Percentiles rank a stretch among this genome's conserved stretches.
These are phyloP conservation scores for Macrophomina phaseolina DNA, from an alignment of 2,329 filamentous ascomycete species.

Conservation along the genomic window DNA sequence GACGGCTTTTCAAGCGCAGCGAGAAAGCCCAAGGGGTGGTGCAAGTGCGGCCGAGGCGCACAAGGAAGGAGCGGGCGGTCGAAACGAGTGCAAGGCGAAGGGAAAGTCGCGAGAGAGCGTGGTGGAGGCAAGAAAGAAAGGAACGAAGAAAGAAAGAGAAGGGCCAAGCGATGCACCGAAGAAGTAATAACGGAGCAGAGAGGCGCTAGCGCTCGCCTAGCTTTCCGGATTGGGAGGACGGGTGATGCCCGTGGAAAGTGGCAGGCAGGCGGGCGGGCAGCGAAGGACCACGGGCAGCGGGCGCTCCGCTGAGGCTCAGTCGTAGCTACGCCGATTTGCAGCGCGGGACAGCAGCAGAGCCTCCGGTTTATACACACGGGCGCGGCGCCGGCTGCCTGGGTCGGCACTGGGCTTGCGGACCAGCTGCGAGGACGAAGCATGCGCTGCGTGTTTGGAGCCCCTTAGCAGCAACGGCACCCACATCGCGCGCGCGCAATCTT, in stretches of 20 bases:
- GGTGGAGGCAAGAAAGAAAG: not conserved
- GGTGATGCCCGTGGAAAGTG: not conserved
- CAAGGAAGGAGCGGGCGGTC: not conserved
- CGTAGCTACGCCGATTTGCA: not conserved
- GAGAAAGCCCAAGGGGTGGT: constrained; percentile 3
- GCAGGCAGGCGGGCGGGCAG: not conserved
- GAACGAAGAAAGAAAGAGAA: not conserved
- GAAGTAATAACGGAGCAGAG: constrained; percentile 3
- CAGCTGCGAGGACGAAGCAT: constrained; percentile 17
- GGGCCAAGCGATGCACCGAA: not conserved
- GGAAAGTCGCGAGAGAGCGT: constrained; percentile 5
- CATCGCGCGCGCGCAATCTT: not conserved
- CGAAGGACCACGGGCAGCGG: not conserved
- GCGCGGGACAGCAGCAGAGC: not conserved
- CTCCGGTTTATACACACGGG: constrained; percentile 14
- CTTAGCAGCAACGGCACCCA: constrained; percentile 2
- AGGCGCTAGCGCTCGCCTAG: constrained; percentile 15
- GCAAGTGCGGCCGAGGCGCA: constrained; percentile 10
- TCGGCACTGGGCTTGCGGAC: constrained; percentile 15
- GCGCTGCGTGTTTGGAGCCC: constrained; percentile 18
- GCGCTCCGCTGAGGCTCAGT: constrained; percentile 1
- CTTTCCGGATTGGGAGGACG: constrained; percentile 6
- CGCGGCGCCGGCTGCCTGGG: constrained; percentile 12
- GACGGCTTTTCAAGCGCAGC: constrained; percentile 23
- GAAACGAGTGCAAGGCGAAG: not conserved